Conservation (phyloP, 768 basidiomycete genomes). For the Trametes meyenii region DNA sequence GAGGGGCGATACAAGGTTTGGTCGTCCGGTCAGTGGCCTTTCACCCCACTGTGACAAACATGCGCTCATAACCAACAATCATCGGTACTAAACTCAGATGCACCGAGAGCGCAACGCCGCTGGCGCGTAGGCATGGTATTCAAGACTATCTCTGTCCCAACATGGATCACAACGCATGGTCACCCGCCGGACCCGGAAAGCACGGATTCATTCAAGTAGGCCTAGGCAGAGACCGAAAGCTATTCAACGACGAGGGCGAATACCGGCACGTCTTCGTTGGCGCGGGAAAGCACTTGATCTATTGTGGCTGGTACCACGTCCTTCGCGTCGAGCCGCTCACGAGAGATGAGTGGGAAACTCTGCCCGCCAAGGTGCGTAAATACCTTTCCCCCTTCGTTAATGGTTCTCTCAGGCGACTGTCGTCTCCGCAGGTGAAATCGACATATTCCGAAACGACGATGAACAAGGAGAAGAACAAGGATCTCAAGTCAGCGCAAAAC, state of each 20-base stretch:
- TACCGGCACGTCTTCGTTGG: slow-evolving; percentile 51
- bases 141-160: slow-evolving; percentile 52
- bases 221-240: slow-evolving; percentile 45
- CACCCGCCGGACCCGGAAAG: slow-evolving; percentile 48
- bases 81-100: slow-evolving; percentile 1
- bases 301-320: slow-evolving; percentile 51
- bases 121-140: slow-evolving; percentile 38
- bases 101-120: slow-evolving; percentile 27
- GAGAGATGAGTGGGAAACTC: slow-evolving; percentile 49
- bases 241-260: slow-evolving; percentile 43
- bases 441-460: slow-evolving; percentile 42
- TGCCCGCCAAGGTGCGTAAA: slow-evolving; percentile 42
- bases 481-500: slow-evolving; percentile 36
- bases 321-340: slow-evolving; percentile 42
- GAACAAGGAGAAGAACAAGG: slow-evolving; percentile 41
- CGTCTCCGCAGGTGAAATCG: slow-evolving; percentile 16
- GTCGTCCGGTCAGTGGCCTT: slow-evolving; percentile 19
- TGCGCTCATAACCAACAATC: background rate
- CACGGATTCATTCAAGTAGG: slow-evolving; percentile 63
- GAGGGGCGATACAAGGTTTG: slow-evolving; percentile 40
- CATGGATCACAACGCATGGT: slow-evolving; percentile 57
- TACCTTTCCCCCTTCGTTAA: background rate
- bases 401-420: background rate
- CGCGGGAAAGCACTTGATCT: slow-evolving; percentile 43
- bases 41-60: too few species aligned